phyloP scores from a whole-genome alignment of 2,329 filamentous ascomycete species.

The Pseudogymnoascus sp. region DNA sequence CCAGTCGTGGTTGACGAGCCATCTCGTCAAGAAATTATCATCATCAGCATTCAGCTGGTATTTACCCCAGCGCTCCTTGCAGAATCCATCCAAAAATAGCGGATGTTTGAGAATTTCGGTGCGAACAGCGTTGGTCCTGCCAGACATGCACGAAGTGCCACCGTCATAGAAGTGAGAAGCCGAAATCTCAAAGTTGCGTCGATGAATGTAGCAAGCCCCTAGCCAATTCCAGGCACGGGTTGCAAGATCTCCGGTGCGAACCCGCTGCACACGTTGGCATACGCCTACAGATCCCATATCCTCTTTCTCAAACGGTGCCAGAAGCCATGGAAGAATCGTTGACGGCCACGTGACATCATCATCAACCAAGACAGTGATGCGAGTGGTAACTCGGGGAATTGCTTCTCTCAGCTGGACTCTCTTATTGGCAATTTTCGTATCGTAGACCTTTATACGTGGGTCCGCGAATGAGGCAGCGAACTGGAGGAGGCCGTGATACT shows the following conservation, averaged over 20 bases:
- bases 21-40: constrained; percentile 96
- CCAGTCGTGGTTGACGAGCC: constrained; percentile 87
- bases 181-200: constrained; percentile 93
- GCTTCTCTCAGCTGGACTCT: constrained; percentile 87
- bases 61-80: constrained; percentile 80
- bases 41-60: constrained; percentile 93
- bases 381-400: constrained; percentile 73
- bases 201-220: constrained; percentile 83
- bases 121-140: constrained; percentile 85
- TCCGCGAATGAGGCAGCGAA: constrained; percentile 54
- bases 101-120: constrained; percentile 79
- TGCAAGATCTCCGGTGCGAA: constrained; percentile 47
- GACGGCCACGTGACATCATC: constrained; percentile 91
- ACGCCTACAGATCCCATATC: constrained; percentile 85
- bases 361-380: constrained; percentile 86
- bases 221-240: constrained; percentile 77
- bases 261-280: constrained; percentile 72
- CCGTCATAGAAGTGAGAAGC: constrained; percentile 92
- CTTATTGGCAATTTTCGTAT: constrained; percentile 84
- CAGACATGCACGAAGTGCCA: constrained; percentile 93
- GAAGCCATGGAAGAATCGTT: constrained; percentile 80
- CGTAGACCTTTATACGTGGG: constrained; percentile 63
- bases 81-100: constrained; percentile 81
- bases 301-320: constrained; percentile 82
- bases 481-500: constrained; percentile 57